A percentile compares a stretch with the other conserved stretches of the same genome.
phyloP scores from a whole-genome alignment of 495 filamentous ascomycete genomes.

The Annulohypoxylon bovei region DNA sequence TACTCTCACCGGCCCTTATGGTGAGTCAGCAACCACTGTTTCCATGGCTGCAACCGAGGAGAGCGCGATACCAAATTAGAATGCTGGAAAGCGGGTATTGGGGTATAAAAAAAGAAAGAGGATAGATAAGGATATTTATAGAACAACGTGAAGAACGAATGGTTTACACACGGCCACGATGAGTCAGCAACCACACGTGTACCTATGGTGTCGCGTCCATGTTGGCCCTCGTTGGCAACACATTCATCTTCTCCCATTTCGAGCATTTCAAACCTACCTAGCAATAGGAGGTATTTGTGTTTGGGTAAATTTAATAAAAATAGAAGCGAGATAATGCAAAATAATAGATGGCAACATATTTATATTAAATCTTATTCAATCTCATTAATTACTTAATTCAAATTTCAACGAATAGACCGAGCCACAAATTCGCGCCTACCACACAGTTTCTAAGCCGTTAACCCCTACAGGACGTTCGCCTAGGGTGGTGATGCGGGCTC shows the following conservation, averaged over 20 bases:
- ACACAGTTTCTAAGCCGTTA: constrained; percentile 53
- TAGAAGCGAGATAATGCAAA: neutral
- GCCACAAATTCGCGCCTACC: constrained; percentile 30
- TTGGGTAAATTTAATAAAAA: neutral
- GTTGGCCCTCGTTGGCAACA: neutral
- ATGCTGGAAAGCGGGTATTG: neutral
- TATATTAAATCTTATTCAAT: neutral
- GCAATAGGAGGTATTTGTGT: neutral
- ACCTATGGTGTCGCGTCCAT: too few species aligned
- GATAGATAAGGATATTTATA: constrained; percentile 1
- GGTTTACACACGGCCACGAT: neutral
- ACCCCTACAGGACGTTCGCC: constrained; percentile 58
- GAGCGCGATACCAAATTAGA: constrained; percentile 26
- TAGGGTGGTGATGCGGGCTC: too few species aligned
- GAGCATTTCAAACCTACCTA: neutral
- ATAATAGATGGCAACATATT: neutral
- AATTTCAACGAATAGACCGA: neutral
- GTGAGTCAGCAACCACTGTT: constrained; percentile 17
- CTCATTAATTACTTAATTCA: too few species aligned
- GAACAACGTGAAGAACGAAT: neutral
- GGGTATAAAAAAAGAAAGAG: constrained; percentile 6
- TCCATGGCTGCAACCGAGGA: constrained; percentile 22
- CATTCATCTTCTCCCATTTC: too few species aligned
- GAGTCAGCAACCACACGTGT: neutral
- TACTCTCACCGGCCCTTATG: constrained; percentile 27